Evolutionary conservation across 2,329 filamentous ascomycete species (phyloP), one percentile per base, ranked within the genome.

Genomic region (Cladosporium cucumerinum): DNA sequence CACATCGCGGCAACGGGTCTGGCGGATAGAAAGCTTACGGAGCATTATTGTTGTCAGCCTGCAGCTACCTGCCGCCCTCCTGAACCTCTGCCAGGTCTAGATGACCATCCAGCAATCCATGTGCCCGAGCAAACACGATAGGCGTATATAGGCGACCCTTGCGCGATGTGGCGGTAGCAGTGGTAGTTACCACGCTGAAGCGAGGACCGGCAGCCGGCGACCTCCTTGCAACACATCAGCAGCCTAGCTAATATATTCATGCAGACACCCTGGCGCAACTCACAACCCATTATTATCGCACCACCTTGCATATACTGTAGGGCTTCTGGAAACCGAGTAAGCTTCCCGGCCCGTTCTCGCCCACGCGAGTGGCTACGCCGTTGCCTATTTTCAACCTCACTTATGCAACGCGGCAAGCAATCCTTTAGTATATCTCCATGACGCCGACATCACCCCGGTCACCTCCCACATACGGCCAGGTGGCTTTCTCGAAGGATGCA

Each of bases 341-440:
- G 34, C 34, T 36, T 58, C n/a, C 32, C 32, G 54, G 54, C 54
- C 23, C n/a, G 32, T 11, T 14, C 3, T 28, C 36, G 18, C 10
- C 34, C 39, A 34, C 46, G 28, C 49, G 25, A 52, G 51, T 32
- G 18, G 51, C 51, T 30, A 54, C 49, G 5, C 28, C 28, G 21
- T 23, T 21, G 49, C 34, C 32, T 55, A 55, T 55, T 54, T 34
- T 62, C 26, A 51, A 62, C 60, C 49, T 54, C 49, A 62, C 36
- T 30, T 62, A 49, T 62, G 49, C 49, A 54, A 21, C 11, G 25
- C 60, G 32, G 49, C 28, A 30, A 32, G 34, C 14, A 14, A 32
- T 1, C 14, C 60, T 21, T 21, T 25, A 23, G 14, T 43, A 25
- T 30, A 55, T 12, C 39, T 55, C 49, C 18, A 46, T 55, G 34